A percentile compares a stretch with the other conserved stretches of the same genome.
Evolutionary conservation across 768 basidiomycete genomes (phyloP).

Genomic region (Daedaleopsis sinensis): DNA sequence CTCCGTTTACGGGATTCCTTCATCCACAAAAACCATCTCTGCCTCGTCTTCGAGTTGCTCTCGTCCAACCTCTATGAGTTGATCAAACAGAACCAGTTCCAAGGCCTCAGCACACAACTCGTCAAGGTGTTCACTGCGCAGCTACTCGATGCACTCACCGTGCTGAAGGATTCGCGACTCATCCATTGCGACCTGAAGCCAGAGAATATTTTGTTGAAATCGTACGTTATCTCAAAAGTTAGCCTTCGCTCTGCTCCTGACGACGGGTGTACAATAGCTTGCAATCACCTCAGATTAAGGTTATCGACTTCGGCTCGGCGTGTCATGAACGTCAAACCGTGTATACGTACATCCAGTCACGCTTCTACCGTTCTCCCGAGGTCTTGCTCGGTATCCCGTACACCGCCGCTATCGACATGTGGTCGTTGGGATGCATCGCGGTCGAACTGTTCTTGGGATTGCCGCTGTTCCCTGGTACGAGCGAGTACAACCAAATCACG

Average conservation of each 20-base stretch:
- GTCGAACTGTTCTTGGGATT: slow-evolving; percentile 97
- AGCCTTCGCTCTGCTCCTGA: slow-evolving; percentile 1
- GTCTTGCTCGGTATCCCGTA: slow-evolving; percentile 95
- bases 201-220: slow-evolving; percentile 96
- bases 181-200: slow-evolving; percentile 99
- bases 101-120: slow-evolving; percentile 93
- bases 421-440: slow-evolving; percentile 98
- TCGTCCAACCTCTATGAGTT: slow-evolving; percentile 98
- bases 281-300: slow-evolving; percentile 97
- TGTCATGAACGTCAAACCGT: slow-evolving; percentile 99
- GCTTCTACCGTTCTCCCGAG: slow-evolving; percentile 98
- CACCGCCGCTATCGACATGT: slow-evolving; percentile 97
- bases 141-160: slow-evolving; percentile 86
- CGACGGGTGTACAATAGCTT: slow-evolving; percentile 51
- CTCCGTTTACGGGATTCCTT: slow-evolving; percentile 94
- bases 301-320: slow-evolving; percentile 98
- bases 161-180: slow-evolving; percentile 92
- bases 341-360: slow-evolving; percentile 98
- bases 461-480: slow-evolving; percentile 96
- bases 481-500: slow-evolving; percentile 98
- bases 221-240: slow-evolving; percentile 52
- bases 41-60: slow-evolving; percentile 96
- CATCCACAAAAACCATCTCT: slow-evolving; percentile 94
- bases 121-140: slow-evolving; percentile 99
- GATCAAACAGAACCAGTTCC: slow-evolving; percentile 99